A percentile compares a stretch with the other conserved stretches of the same genome.
phyloP scores from a whole-genome alignment of 1,284 basidiomycete genomes.

The Boletus sp. region DNA sequence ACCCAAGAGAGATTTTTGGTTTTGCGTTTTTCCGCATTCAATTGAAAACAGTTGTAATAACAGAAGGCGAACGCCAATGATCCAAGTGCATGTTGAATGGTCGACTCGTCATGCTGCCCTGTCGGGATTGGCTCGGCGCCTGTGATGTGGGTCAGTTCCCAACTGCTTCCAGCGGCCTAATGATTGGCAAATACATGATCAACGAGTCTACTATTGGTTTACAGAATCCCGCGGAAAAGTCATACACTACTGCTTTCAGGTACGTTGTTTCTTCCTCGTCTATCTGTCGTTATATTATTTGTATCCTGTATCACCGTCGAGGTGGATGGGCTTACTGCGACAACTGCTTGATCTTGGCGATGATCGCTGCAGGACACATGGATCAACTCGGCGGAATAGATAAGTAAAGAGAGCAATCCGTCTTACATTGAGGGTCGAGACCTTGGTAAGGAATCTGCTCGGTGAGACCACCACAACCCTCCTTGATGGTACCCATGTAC shows the following conservation, averaged over 20 bases:
- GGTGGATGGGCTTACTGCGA: constrained; percentile 27
- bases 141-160: no score
- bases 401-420: background rate
- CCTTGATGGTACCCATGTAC: constrained; percentile 77
- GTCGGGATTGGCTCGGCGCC: no score
- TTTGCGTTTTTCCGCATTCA: no score
- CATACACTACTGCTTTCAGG: constrained; percentile 8
- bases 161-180: no score
- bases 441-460: constrained; percentile 78
- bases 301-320: background rate
- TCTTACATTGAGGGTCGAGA: constrained; percentile 68
- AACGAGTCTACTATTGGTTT: background rate
- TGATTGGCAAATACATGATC: no score
- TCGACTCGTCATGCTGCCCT: no score
- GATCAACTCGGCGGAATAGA: constrained; percentile 10
- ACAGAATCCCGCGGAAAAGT: constrained; percentile 1
- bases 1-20: no score
- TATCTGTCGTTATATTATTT: background rate
- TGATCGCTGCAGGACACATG: constrained; percentile 48
- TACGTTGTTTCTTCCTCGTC: background rate
- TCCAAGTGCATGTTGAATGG: no score
- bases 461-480: constrained; percentile 78
- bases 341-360: constrained; percentile 57
- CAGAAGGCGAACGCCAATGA: no score
- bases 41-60: no score